These are phyloP conservation scores for Periglandula ipomoeae DNA, from an alignment of 2,329 filamentous ascomycete species.

Conservation along the genomic window DNA sequence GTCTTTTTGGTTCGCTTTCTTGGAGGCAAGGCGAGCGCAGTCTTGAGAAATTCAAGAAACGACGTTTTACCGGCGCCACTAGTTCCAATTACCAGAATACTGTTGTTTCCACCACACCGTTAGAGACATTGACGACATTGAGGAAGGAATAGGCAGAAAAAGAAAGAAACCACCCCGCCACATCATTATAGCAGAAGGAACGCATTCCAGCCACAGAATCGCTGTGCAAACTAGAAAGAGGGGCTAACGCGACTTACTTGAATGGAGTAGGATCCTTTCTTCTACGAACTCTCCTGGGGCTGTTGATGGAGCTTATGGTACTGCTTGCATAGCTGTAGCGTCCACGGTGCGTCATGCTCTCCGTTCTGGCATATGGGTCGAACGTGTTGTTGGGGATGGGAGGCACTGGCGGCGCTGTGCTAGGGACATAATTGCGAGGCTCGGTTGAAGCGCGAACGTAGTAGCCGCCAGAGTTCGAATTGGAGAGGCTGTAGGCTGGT, in stretches of 20 bases:
- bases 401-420: slow-evolving; percentile 39
- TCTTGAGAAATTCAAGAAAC: slow-evolving; percentile 91
- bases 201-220: neutral
- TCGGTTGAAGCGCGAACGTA: slow-evolving; percentile 26
- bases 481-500: slow-evolving; percentile 49
- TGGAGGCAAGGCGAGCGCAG: slow-evolving; percentile 70
- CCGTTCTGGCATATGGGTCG: slow-evolving; percentile 73
- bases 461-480: slow-evolving; percentile 19
- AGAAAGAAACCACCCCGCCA: neutral
- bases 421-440: slow-evolving; percentile 30
- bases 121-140: slow-evolving; percentile 5
- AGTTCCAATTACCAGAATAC: slow-evolving; percentile 83
- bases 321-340: slow-evolving; percentile 95
- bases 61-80: slow-evolving; percentile 88
- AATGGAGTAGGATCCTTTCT: slow-evolving; percentile 97
- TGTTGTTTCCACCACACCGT: slow-evolving; percentile 26
- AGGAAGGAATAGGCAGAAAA: neutral
- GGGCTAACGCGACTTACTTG: slow-evolving; percentile 74
- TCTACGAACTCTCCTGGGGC: slow-evolving; percentile 80
- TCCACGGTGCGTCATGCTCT: slow-evolving; percentile 95
- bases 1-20: slow-evolving; percentile 59
- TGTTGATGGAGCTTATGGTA: slow-evolving; percentile 84
- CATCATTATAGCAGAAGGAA: neutral
- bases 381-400: slow-evolving; percentile 53
- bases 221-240: neutral